Evolutionary conservation across 768 basidiomycete genomes (phyloP).

Genomic region (Auriscalpium orientale): DNA sequence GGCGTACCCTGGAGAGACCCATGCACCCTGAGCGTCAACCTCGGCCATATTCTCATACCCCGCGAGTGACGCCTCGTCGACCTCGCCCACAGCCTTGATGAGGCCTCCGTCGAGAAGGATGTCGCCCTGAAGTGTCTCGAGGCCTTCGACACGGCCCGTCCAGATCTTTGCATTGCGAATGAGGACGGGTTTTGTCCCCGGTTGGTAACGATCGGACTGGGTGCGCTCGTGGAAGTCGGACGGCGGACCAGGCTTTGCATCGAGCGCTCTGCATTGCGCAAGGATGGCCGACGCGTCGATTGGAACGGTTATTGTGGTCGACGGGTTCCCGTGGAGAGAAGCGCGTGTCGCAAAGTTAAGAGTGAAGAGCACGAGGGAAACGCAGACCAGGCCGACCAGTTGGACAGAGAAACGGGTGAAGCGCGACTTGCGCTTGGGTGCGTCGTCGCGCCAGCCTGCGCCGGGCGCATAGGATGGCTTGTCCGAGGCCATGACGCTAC

Average conservation of each 20-base stretch:
- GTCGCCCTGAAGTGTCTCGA: conserved; percentile 49
- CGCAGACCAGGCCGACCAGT: too few relatives aligned
- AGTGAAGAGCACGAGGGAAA: background rate
- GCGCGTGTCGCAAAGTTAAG: background rate
- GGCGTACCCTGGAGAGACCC: conserved; percentile 50
- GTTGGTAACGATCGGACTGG: conserved; percentile 47
- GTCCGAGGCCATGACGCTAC: too few relatives aligned
- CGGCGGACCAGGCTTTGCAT: conserved; percentile 30
- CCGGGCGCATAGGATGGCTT: too few relatives aligned
- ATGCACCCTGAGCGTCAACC: conserved; percentile 54
- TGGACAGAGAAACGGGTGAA: too few relatives aligned
- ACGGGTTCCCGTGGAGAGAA: background rate
- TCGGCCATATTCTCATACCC: conserved; percentile 20
- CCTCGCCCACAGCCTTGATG: conserved; percentile 44
- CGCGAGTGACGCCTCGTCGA: conserved; percentile 1
- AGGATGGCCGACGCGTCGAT: conserved; percentile 17
- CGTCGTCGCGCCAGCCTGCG: too few relatives aligned
- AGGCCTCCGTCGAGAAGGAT: conserved; percentile 59
- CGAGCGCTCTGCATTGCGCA: conserved; percentile 29
- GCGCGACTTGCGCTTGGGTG: too few relatives aligned
- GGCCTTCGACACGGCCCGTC: conserved; percentile 59
- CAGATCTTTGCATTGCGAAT: conserved; percentile 71
- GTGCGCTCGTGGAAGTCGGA: conserved; percentile 24
- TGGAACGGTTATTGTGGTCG: background rate
- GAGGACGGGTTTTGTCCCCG: conserved; percentile 44